Evolutionary conservation across 352 stramenopile genomes (phyloP).

Genomic region (Phytophthora agathidicida): DNA sequence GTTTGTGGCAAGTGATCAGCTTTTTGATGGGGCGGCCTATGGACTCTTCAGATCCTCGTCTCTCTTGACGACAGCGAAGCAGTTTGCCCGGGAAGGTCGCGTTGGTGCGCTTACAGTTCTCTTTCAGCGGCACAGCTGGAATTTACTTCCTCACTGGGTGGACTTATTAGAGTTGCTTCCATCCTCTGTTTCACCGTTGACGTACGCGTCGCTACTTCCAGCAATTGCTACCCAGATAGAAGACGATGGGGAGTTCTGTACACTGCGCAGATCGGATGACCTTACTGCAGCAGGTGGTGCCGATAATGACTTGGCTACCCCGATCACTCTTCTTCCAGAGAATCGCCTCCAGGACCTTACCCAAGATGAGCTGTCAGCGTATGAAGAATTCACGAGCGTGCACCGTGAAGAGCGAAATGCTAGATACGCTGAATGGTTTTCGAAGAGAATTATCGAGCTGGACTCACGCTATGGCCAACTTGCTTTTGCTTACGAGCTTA

Average conservation of each 20-base stretch:
- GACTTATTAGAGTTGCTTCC: conserved; percentile 57
- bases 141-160: conserved; percentile 53
- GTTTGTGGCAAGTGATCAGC: conserved; percentile 29
- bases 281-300: neutral
- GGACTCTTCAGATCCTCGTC: conserved; percentile 33
- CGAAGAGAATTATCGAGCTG: conserved; percentile 55
- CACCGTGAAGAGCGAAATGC: conserved; percentile 29
- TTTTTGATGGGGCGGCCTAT: conserved; percentile 51
- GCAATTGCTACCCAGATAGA: conserved; percentile 34
- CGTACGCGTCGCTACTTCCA: conserved; percentile 58
- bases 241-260: conserved; percentile 50
- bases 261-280: conserved; percentile 23
- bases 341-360: conserved; percentile 52
- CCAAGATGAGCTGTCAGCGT: conserved; percentile 40
- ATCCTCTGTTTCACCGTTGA: conserved; percentile 36
- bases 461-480: conserved; percentile 70
- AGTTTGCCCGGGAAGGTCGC: conserved; percentile 59
- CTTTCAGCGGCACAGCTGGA: conserved; percentile 56
- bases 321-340: conserved; percentile 39
- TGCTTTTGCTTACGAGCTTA: conserved; percentile 48
- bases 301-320: conserved; percentile 13
- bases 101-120: conserved; percentile 49
- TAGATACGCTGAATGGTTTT: conserved; percentile 59
- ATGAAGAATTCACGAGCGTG: conserved; percentile 37
- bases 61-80: conserved; percentile 43